phyloP scores from a whole-genome alignment of 2,329 filamentous ascomycete genomes.

The Scedosporium minutisporum region DNA sequence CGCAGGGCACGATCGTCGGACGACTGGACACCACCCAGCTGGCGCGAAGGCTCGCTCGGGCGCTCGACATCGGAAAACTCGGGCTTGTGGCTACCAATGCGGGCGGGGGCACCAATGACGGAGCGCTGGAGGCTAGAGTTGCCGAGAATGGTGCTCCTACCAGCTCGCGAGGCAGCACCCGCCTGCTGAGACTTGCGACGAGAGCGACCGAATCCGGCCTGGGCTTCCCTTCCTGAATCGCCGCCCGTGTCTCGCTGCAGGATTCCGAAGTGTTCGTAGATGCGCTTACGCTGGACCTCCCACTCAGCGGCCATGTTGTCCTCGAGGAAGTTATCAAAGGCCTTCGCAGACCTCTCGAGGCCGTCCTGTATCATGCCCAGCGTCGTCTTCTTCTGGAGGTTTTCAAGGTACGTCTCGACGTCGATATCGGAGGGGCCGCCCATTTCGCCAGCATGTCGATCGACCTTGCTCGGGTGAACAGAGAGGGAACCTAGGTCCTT shows the following conservation, averaged over 20 bases:
- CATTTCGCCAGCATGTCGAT: constrained; percentile 10
- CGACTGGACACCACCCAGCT: constrained; percentile 37
- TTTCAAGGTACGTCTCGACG: constrained; percentile 70
- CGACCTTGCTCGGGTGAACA: constrained; percentile 16
- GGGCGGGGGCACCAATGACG: constrained; percentile 72
- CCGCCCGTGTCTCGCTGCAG: constrained; percentile 39
- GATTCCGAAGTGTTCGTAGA: constrained; percentile 95
- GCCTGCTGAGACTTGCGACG: constrained; percentile 38
- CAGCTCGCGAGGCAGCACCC: constrained; percentile 46
- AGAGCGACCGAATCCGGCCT: constrained; percentile 52
- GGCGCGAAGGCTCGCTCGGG: constrained; percentile 30
- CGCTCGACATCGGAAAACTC: constrained; percentile 62
- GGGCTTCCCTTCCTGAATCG: constrained; percentile 35
- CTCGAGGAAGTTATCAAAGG: constrained; percentile 90
- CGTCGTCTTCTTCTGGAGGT: constrained; percentile 82
- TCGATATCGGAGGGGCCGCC: constrained; percentile 49
- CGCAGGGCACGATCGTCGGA: constrained; percentile 67
- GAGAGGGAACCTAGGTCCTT: constrained; percentile 65
- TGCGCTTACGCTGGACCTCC: constrained; percentile 84
- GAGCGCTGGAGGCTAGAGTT: constrained; percentile 67
- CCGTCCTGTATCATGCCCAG: constrained; percentile 86
- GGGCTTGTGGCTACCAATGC: constrained; percentile 52
- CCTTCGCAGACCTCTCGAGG: constrained; percentile 76
- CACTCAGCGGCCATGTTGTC: constrained; percentile 93
- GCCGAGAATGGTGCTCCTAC: constrained; percentile 39